These are phyloP conservation scores for Schizosaccharomyces lindneri DNA, from an alignment of 805 yeast genomes.

Conservation along the genomic window DNA sequence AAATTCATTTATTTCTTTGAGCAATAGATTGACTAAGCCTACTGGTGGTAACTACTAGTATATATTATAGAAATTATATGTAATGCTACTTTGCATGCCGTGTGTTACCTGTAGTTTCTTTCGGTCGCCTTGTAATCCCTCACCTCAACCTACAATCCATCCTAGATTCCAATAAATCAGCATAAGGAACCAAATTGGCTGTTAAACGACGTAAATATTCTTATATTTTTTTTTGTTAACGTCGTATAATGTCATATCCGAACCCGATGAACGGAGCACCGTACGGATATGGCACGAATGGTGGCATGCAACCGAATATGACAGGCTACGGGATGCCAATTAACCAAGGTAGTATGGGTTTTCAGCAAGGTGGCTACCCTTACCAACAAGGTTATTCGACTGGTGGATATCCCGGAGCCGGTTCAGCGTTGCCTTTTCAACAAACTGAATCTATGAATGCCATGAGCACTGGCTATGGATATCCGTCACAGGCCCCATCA, in stretches of 20 bases:
- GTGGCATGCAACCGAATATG: not conserved
- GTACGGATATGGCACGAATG: constrained; percentile 1
- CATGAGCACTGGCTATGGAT: not conserved
- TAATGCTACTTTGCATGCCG: too few relatives aligned
- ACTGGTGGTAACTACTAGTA: too few relatives aligned
- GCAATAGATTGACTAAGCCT: too few relatives aligned
- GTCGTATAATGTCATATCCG: not conserved
- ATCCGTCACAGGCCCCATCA: not conserved
- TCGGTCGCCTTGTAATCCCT: too few relatives aligned
- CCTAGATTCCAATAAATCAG: too few relatives aligned
- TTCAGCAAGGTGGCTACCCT: not conserved
- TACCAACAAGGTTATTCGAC: not conserved
- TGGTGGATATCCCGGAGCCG: not conserved
- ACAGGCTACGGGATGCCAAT: not conserved
- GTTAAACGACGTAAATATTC: not conserved
- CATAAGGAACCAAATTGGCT: not conserved
- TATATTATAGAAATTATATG: too few relatives aligned
- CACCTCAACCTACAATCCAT: too few relatives aligned
- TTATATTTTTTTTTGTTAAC: not conserved
- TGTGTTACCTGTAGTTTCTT: too few relatives aligned
- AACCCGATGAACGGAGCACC: not conserved
- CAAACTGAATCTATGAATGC: not conserved
- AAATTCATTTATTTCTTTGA: too few relatives aligned
- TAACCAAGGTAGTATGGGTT: not conserved
- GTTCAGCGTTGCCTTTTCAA: not conserved